phyloP scores from a whole-genome alignment of 176 grass and related monocot genomes.

The Cenchrus fungigraminus region DNA sequence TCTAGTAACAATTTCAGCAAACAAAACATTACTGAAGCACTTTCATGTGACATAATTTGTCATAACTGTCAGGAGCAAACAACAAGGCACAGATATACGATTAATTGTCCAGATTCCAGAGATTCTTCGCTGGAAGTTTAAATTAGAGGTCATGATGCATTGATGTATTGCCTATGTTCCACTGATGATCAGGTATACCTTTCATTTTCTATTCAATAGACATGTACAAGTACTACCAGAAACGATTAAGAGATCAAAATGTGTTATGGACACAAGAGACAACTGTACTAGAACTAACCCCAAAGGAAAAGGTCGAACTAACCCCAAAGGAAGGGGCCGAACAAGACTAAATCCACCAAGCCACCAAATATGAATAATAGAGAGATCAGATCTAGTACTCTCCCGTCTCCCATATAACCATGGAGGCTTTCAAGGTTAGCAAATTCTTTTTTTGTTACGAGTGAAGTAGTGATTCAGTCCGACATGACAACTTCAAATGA shows the following conservation, averaged over 20 bases:
- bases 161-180: background rate
- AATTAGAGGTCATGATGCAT: background rate
- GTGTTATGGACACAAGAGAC: background rate
- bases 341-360: background rate
- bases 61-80: too few relatives aligned
- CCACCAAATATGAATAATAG: background rate
- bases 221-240: background rate
- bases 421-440: background rate
- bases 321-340: background rate
- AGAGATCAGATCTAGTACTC: background rate
- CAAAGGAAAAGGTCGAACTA: background rate
- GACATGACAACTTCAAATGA: background rate
- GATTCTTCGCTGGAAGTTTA: background rate
- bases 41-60: background rate
- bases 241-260: background rate
- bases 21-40: background rate
- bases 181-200: background rate
- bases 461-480: background rate
- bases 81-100: background rate
- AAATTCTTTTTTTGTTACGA: background rate
- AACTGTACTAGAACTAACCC: background rate
- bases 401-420: background rate
- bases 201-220: background rate
- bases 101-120: background rate
- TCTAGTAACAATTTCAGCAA: background rate